These are phyloP conservation scores for Chaetomium cochliodes DNA, from an alignment of 495 filamentous ascomycete genomes.

Conservation along the genomic window DNA sequence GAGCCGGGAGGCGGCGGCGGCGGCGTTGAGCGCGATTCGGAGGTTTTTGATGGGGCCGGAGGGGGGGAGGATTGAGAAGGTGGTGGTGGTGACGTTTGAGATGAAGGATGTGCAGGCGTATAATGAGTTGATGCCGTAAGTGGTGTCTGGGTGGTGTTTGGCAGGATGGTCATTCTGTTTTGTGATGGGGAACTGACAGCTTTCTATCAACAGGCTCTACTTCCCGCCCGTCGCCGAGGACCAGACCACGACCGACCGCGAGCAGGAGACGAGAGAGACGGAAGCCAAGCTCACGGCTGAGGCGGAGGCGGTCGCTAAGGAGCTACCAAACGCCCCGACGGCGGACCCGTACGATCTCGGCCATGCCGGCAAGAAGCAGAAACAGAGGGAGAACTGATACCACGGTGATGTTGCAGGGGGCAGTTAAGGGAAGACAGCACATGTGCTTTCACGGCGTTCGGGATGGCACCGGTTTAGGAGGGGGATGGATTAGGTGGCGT, in stretches of 20 bases:
- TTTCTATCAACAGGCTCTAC: constrained; percentile 27
- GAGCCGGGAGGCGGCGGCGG: constrained; percentile 62
- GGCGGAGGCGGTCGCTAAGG: constrained; percentile 32
- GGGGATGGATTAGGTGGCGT: too few relatives aligned
- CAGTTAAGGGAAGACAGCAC: not conserved
- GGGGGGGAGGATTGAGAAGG: constrained; percentile 60
- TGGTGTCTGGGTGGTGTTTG: constrained; percentile 18
- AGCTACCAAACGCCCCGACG: constrained; percentile 41
- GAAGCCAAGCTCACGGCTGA: constrained; percentile 33
- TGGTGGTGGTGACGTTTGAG: constrained; percentile 81
- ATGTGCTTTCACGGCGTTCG: constrained; percentile 6
- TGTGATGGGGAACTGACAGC: constrained; percentile 7
- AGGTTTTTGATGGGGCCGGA: constrained; percentile 61
- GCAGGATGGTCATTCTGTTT: too few relatives aligned
- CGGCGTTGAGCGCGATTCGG: constrained; percentile 67
- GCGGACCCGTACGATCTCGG: constrained; percentile 36
- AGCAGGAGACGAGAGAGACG: constrained; percentile 22
- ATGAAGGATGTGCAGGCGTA: constrained; percentile 75
- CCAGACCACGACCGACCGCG: constrained; percentile 19
- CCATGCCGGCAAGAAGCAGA: constrained; percentile 40
- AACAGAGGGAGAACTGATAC: constrained; percentile 19
- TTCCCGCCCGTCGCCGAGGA: constrained; percentile 41
- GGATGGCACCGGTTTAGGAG: constrained; percentile 1
- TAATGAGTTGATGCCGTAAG: constrained; percentile 68
- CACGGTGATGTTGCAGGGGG: not conserved